phyloP scores from a whole-genome alignment of 257 asterid species.

The Handroanthus guayacan region DNA sequence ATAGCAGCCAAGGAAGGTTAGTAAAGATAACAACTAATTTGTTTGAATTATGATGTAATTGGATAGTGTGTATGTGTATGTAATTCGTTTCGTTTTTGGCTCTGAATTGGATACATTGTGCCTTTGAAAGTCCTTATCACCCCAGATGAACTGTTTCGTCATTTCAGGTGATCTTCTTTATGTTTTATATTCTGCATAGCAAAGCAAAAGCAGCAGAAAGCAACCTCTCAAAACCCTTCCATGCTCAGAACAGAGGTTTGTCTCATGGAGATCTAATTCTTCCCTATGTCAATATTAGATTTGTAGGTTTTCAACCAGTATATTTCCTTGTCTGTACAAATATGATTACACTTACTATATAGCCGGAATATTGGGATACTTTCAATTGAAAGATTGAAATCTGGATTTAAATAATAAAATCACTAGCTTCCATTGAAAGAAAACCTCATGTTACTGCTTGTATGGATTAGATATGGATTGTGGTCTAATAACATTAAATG shows the following conservation, averaged over 20 bases:
- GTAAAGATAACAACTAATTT: slow-evolving; percentile 2
- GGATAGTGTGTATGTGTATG: background rate
- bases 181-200: slow-evolving; percentile 54
- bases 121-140: slow-evolving; percentile 30
- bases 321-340: slow-evolving; percentile 3
- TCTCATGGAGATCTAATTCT: slow-evolving; percentile 27
- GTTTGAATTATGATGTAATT: slow-evolving; percentile 15
- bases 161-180: slow-evolving; percentile 22
- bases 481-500: background rate
- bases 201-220: slow-evolving; percentile 60
- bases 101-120: slow-evolving; percentile 29
- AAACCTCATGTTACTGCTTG: background rate
- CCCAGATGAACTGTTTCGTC: background rate
- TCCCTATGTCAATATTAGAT: slow-evolving; percentile 7
- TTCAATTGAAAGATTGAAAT: background rate
- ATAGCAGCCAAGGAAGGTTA: slow-evolving; percentile 75
- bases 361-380: background rate
- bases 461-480: background rate
- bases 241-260: slow-evolving; percentile 83
- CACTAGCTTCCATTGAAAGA: background rate
- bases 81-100: slow-evolving; percentile 14
- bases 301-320: background rate
- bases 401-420: background rate
- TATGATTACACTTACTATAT: background rate
- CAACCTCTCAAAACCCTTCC: slow-evolving; percentile 80